A percentile compares a stretch with the other conserved stretches of the same genome.
These are phyloP conservation scores for Rosa multiflora DNA, from an alignment of 306 rosid genomes.

Conservation along the genomic window DNA sequence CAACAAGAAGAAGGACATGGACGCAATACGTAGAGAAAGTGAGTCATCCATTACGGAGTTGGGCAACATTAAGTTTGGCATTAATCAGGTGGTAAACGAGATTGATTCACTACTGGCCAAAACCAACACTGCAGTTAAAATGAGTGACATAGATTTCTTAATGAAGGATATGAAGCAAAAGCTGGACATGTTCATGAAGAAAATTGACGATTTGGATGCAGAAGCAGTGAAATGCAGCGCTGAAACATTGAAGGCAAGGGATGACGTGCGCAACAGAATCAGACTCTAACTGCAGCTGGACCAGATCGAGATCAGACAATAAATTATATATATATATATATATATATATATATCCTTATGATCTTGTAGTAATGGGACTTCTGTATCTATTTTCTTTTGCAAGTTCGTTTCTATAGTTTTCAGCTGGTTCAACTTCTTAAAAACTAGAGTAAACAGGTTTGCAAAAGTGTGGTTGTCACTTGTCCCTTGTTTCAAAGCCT, in stretches of 20 bases:
- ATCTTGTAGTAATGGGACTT: no score
- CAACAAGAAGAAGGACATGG: neutral
- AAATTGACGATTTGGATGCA: neutral
- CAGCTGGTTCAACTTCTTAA: no score
- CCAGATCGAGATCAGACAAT: neutral
- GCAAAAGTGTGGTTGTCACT: no score
- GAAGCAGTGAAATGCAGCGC: neutral
- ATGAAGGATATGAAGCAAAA: neutral
- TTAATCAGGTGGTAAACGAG: neutral
- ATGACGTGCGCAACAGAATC: neutral
- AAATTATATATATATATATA: no score
- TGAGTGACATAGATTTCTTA: neutral
- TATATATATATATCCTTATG: no score
- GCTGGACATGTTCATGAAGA: neutral
- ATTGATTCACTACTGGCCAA: neutral
- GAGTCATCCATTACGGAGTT: neutral
- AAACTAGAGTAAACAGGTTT: no score
- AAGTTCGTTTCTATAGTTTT: no score
- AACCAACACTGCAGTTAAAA: neutral
- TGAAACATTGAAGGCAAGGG: neutral
- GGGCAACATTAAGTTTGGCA: neutral
- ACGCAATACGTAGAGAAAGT: neutral
- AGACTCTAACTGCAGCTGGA: no score
- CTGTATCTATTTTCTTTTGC: neutral
- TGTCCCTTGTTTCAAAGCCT: no score